Conservation (phyloP, 2,329 filamentous ascomycete species). For the Phyllosticta citrichinensis region DNA sequence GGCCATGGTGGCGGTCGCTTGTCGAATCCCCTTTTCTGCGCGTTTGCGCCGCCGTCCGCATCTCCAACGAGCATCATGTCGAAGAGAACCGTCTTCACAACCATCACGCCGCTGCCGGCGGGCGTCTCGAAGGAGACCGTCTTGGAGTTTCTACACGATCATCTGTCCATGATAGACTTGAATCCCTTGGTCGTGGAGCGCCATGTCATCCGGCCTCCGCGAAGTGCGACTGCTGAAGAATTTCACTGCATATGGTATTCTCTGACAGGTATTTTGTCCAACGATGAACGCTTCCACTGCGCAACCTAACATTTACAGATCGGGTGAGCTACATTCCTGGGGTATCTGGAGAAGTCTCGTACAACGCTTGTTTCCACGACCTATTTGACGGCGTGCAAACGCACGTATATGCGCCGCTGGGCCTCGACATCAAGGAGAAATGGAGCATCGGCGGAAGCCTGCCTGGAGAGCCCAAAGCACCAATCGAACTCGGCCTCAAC, state of each 20-base stretch:
- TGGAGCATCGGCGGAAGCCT: slow-evolving; percentile 67
- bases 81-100: slow-evolving; percentile 63
- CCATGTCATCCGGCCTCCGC: slow-evolving; percentile 56
- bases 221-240: slow-evolving; percentile 60
- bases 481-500: slow-evolving; percentile 55
- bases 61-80: slow-evolving; percentile 43
- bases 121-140: slow-evolving; percentile 60
- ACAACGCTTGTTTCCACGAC: slow-evolving; percentile 73
- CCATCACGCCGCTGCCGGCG: slow-evolving; percentile 65
- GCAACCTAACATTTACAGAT: slow-evolving; percentile 38
- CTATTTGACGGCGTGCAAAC: slow-evolving; percentile 65
- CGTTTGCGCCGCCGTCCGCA: no score
- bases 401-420: slow-evolving; percentile 73
- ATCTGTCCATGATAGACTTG: slow-evolving; percentile 75
- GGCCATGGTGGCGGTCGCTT: background rate
- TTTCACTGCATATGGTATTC: slow-evolving; percentile 63
- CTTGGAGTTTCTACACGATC: slow-evolving; percentile 65
- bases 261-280: slow-evolving; percentile 26
- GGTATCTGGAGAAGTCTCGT: slow-evolving; percentile 58
- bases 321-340: slow-evolving; percentile 66
- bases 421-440: slow-evolving; percentile 66
- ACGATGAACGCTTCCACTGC: background rate
- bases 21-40: background rate
- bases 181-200: slow-evolving; percentile 73
- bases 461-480: slow-evolving; percentile 57